A percentile compares a stretch with the other conserved stretches of the same genome.
These are phyloP conservation scores for Boletus reticuloceps DNA, from an alignment of 768 basidiomycete genomes.

Conservation along the genomic window DNA sequence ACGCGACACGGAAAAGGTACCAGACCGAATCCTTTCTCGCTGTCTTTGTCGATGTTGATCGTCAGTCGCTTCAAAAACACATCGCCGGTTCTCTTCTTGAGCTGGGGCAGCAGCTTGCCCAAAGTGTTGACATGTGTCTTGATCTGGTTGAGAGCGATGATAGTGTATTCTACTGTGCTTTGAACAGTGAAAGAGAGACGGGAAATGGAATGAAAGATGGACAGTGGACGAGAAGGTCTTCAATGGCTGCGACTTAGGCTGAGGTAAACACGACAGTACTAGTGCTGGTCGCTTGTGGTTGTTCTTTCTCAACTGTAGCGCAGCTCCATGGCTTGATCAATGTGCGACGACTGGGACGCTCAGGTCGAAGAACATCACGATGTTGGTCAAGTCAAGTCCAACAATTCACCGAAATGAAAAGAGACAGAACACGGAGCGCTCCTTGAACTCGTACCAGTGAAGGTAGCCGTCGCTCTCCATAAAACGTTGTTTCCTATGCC, in stretches of 20 bases:
- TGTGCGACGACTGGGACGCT: constrained; percentile 50
- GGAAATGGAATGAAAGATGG: constrained; percentile 26
- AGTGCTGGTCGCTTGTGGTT: constrained; percentile 32
- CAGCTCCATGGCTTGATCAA: constrained; percentile 9
- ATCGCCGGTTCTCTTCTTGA: constrained; percentile 57
- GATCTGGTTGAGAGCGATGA: constrained; percentile 74
- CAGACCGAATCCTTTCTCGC: constrained; percentile 83
- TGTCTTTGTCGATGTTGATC: constrained; percentile 78
- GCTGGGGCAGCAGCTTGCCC: constrained; percentile 53
- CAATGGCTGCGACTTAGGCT: constrained; percentile 56
- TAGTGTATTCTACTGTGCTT: constrained; percentile 77
- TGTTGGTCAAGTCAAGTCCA: too few relatives aligned
- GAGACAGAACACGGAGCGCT: too few relatives aligned
- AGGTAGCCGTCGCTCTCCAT: too few relatives aligned
- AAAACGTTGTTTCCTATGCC: too few relatives aligned
- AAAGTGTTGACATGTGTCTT: constrained; percentile 67
- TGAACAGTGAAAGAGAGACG: constrained; percentile 1
- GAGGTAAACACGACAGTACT: constrained; percentile 39
- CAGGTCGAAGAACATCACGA: constrained; percentile 63
- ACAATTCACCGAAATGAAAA: constrained; percentile 1
- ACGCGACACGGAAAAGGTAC: constrained; percentile 37
- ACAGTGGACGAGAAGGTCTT: constrained; percentile 73
- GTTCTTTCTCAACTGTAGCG: constrained; percentile 26
- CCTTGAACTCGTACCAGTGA: too few relatives aligned
- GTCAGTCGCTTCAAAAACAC: constrained; percentile 73